Base-by-base conservation (phyloP, 1,284 basidiomycete species). In the Rhodotorula sp. region DNA sequence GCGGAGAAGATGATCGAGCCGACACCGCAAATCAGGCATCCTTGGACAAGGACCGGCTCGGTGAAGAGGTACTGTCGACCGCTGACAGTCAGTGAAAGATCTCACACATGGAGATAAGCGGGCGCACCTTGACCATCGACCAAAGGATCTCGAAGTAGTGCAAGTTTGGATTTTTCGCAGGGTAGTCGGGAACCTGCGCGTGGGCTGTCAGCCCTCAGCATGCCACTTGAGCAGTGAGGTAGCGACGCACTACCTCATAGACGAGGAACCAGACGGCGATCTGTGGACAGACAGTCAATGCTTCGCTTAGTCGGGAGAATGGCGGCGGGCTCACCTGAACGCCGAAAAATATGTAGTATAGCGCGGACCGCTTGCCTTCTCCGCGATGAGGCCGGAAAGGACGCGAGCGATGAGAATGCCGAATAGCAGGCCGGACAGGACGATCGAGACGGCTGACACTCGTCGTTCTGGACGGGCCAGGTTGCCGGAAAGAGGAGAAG, bases 361-460 rank as follows among this genome's bases (percentile, higher is more conserved):
- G 59, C 28, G 56, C 24, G 80, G 6, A 85, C 87, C 60, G 87
- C 85, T 10, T 86, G 84, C 78, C 88, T 82, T 87, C 71, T 89
- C 81, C 4, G 85, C 85, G 50, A 91, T 85, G 54, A 88, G 81
- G 0, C 89, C 89, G 0, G 87, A 84, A 3, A 90, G 78, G 0
- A 89, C 86, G 58, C 88, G 83, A 0, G 88, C 89, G 22, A 86
- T 79, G n/a, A 89, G 83, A 48, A 90, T 80, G n/a, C 89, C 89
- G 26, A 89, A 82, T 44, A 89, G 83, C 28, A 90, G 80, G 0
- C 89, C 89, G 0, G 87, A 85, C 18, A 89, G 79, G 6, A 89
- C 87, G 63, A 89, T 85, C 4, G 87, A 85, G 67, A 90, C 82
- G 0, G 88, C 86, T 24, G 85, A 82, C 2, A 86, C 88, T 31